Percentiles rank a stretch among this genome's conserved stretches.
Evolutionary conservation across 1,284 basidiomycete species (phyloP).

Genomic region (Sporisorium exsertum): DNA sequence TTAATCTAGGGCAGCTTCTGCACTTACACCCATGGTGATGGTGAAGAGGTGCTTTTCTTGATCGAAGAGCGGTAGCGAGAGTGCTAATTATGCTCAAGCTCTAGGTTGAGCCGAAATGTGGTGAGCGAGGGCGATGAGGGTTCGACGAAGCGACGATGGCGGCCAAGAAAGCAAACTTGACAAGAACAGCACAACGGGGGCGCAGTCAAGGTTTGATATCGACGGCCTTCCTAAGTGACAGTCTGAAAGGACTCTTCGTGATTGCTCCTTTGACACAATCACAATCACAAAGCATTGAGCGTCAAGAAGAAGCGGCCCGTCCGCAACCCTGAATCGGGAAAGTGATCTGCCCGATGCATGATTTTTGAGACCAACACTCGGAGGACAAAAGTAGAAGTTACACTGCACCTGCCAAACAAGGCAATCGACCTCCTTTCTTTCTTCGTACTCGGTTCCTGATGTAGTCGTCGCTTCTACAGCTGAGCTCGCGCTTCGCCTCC

Average conservation of each 20-base stretch:
- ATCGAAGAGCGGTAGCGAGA: background rate
- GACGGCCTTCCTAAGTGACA: background rate
- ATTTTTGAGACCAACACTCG: background rate
- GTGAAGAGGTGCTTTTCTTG: no score
- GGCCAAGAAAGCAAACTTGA: background rate
- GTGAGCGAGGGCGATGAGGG: no score
- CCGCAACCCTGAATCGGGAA: conserved; percentile 1
- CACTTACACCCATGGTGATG: no score
- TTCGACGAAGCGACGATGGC: no score
- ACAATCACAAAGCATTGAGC: no score
- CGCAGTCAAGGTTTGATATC: background rate
- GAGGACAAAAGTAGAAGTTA: conserved; percentile 22
- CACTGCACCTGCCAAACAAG: conserved; percentile 8
- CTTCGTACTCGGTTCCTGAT: background rate
- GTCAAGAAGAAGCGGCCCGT: no score
- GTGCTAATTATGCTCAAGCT: background rate
- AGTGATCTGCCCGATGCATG: conserved; percentile 5
- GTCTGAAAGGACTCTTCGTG: no score
- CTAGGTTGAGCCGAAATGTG: background rate
- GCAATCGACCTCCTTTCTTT: background rate
- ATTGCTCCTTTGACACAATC: no score
- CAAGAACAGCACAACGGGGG: background rate
- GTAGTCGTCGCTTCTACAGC: background rate
- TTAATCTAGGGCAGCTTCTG: no score
- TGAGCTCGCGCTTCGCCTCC: background rate